phyloP scores from a whole-genome alignment of 169 alveolate genomes.

The Babesia gibsoni region DNA sequence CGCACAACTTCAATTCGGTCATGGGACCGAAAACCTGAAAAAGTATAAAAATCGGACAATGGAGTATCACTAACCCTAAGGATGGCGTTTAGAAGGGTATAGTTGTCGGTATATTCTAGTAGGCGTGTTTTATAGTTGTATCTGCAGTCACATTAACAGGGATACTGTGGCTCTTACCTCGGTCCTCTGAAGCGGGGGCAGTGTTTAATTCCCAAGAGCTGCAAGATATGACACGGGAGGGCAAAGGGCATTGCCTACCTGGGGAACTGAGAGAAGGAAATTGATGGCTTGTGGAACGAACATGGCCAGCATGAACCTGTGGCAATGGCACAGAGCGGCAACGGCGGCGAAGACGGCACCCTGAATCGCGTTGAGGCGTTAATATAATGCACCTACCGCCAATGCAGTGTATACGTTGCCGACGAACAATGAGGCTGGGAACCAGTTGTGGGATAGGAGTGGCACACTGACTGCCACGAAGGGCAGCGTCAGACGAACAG shows the following conservation, averaged over 20 bases:
- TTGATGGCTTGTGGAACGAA: slow-evolving; percentile 91
- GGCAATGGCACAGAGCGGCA: slow-evolving; percentile 51
- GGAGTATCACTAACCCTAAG: slow-evolving; percentile 21
- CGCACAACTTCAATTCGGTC: slow-evolving; percentile 29
- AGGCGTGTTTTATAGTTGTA: slow-evolving; percentile 70
- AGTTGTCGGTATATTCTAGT: slow-evolving; percentile 81
- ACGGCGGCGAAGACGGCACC: slow-evolving; percentile 87
- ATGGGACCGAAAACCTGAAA: slow-evolving; percentile 51
- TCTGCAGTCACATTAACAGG: slow-evolving; percentile 17
- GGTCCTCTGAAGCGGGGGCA: slow-evolving; percentile 95
- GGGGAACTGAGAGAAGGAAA: slow-evolving; percentile 87
- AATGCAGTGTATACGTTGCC: slow-evolving; percentile 92
- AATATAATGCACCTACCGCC: slow-evolving; percentile 78
- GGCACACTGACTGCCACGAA: slow-evolving; percentile 47
- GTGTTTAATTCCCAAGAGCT: slow-evolving; percentile 80
- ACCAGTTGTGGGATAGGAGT: slow-evolving; percentile 63
- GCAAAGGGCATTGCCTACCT: slow-evolving; percentile 30
- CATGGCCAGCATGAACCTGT: slow-evolving; percentile 61
- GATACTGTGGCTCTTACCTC: slow-evolving; percentile 20
- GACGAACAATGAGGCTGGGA: slow-evolving; percentile 92
- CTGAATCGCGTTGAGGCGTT: slow-evolving; percentile 70
- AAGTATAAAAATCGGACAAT: background rate
- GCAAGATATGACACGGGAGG: background rate
- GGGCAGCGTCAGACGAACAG: slow-evolving; percentile 42
- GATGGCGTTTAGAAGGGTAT: slow-evolving; percentile 83